phyloP scores from a whole-genome alignment of 345 rosid genomes.

The Moricandia moricandioides region DNA sequence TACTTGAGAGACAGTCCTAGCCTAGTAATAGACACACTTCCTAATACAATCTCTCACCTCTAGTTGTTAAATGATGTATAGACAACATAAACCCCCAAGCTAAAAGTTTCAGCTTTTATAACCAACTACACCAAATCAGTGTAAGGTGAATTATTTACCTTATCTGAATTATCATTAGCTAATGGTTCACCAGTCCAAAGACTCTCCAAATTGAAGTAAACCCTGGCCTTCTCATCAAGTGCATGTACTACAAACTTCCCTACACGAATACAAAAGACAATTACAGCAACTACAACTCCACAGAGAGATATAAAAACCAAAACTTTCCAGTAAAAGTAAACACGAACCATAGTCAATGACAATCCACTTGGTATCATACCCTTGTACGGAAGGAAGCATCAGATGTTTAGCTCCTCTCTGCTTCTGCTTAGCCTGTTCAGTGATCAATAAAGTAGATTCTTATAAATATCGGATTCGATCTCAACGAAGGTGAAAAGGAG shows the following conservation, averaged over 20 bases:
- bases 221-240: slow-evolving; percentile 91
- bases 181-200: slow-evolving; percentile 48
- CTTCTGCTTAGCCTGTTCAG: slow-evolving; percentile 73
- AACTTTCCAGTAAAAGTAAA: not conserved
- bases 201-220: slow-evolving; percentile 72
- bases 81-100: not conserved
- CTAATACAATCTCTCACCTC: slow-evolving; percentile 1
- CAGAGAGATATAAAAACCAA: not conserved
- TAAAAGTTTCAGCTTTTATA: not conserved
- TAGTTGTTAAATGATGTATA: not conserved
- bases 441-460: not conserved
- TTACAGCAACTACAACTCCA: not conserved
- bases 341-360: slow-evolving; percentile 69
- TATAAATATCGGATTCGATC: not conserved
- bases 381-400: slow-evolving; percentile 65
- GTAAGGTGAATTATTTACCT: slow-evolving; percentile 38
- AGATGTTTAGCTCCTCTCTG: slow-evolving; percentile 65
- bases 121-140: not conserved
- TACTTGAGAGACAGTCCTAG: not conserved
- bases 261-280: slow-evolving; percentile 20
- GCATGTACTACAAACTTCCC: slow-evolving; percentile 88
- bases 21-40: not conserved
- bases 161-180: slow-evolving; percentile 39
- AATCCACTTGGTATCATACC: slow-evolving; percentile 82
- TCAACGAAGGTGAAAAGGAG: not conserved